A percentile compares a stretch with the other conserved stretches of the same genome.
Conservation (phyloP, 495 filamentous ascomycete genomes). For the Lepraria neglecta region DNA sequence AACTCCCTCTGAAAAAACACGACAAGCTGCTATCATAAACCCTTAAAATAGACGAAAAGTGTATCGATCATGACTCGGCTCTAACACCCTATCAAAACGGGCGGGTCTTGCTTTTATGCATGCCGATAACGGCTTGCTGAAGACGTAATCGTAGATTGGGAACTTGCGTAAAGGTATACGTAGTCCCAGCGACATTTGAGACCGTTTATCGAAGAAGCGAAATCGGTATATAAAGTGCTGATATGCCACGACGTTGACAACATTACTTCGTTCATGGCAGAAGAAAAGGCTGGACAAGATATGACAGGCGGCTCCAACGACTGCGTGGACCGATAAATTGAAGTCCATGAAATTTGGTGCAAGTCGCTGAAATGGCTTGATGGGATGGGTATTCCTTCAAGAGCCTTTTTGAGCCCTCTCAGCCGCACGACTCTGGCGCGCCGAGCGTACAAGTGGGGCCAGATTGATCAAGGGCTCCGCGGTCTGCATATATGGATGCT, state of each 20-base stretch:
- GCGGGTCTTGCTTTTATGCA: neutral
- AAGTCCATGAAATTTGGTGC: neutral
- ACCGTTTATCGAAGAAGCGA: conserved; percentile 1
- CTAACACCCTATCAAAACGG: neutral
- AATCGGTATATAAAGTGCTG: neutral
- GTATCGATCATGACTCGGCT: neutral
- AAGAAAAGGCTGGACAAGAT: neutral
- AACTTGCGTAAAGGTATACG: neutral
- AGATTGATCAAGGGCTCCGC: conserved; percentile 69
- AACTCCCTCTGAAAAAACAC: conserved; percentile 3
- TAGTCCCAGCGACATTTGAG: neutral
- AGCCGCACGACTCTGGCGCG: conserved; percentile 71
- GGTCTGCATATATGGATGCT: conserved; percentile 85
- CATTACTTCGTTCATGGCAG: conserved; percentile 9
- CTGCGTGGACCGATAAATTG: conserved; percentile 4
- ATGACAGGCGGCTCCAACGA: neutral
- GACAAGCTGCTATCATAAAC: neutral
- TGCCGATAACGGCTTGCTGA: neutral
- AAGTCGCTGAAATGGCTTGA: conserved; percentile 1
- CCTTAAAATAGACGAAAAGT: neutral
- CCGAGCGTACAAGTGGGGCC: conserved; percentile 80
- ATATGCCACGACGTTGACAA: conserved; percentile 8
- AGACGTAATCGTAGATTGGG: neutral
- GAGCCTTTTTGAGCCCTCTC: conserved; percentile 67
- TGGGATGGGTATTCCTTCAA: conserved; percentile 24